Base-by-base conservation (phyloP, 805 yeast genomes). In the Starmerella floricola region DNA sequence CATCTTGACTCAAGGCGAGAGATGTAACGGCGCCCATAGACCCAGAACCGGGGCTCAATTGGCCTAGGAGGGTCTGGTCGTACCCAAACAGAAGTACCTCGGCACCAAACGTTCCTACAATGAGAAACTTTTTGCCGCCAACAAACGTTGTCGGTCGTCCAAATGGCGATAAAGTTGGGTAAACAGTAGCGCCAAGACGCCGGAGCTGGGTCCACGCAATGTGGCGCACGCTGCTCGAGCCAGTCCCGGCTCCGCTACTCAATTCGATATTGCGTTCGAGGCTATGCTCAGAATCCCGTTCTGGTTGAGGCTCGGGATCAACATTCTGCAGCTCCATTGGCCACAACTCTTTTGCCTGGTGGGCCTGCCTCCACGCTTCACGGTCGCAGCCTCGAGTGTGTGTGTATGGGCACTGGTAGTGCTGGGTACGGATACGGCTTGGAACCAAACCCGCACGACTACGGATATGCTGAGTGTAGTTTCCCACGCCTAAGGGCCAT, bases 31-130 rank as follows among this genome's bases (percentile, higher is more conserved):
- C 51, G 0, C 79, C 76, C 28, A 65, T n/a, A 6, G 36, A 11
- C 4, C 16, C 27, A 5, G 19, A 8, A 16, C 53, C 53, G 11
- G 58, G 50, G 1, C 63, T 64, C 13, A 79, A 55, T 1, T 68
- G 66, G 33, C 62, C 61, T 12, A 69, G 62, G 3, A 81, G 55
- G 24, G 63, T 65, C 57, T 87, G 95, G 34, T 70, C 70, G 47
- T 76, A 78, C 52, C 78, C 79, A 58, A 83, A 86, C 4, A 80
- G 65, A 4, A 82, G 58, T 0, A 84, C 63, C 29, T 58, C 62
- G 1, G 94, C 94, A 38, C 70, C 71, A 0, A 70, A 53, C 0
- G 95, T 86, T 2, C 94, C 95, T 6, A 86, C 52, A 0, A 74
- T 74, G 1, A 55, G 27, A 16, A n/a, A 44, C 10, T 34, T 20